Evolutionary conservation across 2,329 filamentous ascomycete species (phyloP).

Genomic region (Fonsecaea pedrosoi): DNA sequence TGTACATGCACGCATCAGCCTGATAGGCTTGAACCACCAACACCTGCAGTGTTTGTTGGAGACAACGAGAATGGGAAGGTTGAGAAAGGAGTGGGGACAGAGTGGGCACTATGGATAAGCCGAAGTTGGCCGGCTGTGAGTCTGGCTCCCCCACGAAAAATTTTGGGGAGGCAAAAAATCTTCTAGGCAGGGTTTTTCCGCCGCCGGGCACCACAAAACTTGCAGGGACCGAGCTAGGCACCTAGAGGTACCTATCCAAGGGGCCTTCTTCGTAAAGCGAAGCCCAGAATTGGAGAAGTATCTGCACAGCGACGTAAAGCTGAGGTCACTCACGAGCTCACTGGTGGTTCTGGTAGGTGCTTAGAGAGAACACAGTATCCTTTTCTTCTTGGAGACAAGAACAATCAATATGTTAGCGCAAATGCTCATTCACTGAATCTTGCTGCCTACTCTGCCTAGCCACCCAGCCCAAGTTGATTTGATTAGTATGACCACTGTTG

Average conservation of each 20-base stretch:
- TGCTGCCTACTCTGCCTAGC: neutral
- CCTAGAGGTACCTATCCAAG: neutral
- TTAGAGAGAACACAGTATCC: conserved; percentile 17
- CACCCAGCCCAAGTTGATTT: neutral
- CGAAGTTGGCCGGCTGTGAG: neutral
- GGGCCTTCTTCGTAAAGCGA: neutral
- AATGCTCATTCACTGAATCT: neutral
- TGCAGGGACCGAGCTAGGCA: neutral
- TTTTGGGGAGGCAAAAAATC: neutral
- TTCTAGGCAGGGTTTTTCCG: neutral
- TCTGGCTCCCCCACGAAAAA: conserved; percentile 7
- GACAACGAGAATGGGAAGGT: conserved; percentile 1
- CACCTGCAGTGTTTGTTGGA: conserved; percentile 3
- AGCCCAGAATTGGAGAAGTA: neutral
- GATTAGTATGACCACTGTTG: conserved; percentile 16
- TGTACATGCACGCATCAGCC: conserved; percentile 21
- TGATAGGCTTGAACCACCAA: conserved; percentile 8
- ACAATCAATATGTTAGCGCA: neutral
- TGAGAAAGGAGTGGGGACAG: conserved; percentile 7
- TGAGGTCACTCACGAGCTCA: neutral
- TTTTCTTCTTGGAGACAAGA: conserved; percentile 3
- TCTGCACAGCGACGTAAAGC: conserved; percentile 1
- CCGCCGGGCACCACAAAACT: neutral
- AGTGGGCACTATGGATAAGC: conserved; percentile 13
- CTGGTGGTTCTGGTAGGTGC: neutral